Evolutionary conservation across 2,329 filamentous ascomycete genomes (phyloP).

Genomic region (Aspergillus thermomutatus): DNA sequence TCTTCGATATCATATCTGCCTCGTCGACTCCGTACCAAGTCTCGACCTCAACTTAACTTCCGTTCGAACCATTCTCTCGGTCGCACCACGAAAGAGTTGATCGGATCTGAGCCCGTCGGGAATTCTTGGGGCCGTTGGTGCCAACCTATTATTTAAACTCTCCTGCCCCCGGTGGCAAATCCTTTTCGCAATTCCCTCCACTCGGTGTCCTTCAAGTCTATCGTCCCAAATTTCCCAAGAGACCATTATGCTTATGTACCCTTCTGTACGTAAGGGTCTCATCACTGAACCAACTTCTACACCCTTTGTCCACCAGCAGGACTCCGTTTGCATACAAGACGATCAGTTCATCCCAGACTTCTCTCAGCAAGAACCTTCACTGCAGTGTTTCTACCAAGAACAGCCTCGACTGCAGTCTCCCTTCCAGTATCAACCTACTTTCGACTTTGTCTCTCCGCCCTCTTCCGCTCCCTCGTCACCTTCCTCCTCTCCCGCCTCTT

Average conservation of each 20-base stretch:
- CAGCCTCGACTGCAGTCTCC: constrained; percentile 30
- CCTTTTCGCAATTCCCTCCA: constrained; percentile 11
- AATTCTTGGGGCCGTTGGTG: constrained; percentile 17
- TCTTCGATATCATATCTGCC: constrained; percentile 18
- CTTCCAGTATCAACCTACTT: constrained; percentile 29
- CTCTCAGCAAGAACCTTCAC: constrained; percentile 20
- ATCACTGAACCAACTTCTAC: constrained; percentile 34
- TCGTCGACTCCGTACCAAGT: constrained; percentile 5
- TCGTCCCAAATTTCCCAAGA: constrained; percentile 24
- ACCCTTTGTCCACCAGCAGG: constrained; percentile 25
- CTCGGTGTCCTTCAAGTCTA: constrained; percentile 19
- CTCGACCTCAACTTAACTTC: constrained; percentile 8
- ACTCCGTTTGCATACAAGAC: constrained; percentile 38
- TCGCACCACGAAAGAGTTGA: constrained; percentile 19
- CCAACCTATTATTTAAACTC: constrained; percentile 28
- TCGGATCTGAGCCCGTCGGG: constrained; percentile 27
- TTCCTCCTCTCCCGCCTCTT: constrained; percentile 32
- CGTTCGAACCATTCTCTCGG: constrained; percentile 11
- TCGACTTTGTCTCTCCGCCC: constrained; percentile 34
- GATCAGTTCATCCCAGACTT: constrained; percentile 34
- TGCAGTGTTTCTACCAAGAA: constrained; percentile 22
- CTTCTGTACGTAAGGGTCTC: constrained; percentile 41
- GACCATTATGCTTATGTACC: constrained; percentile 39
- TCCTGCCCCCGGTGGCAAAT: constrained; percentile 29
- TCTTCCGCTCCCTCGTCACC: constrained; percentile 37